Evolutionary conservation across 371 early-diverging fungal genomes (phyloP), one percentile per base, ranked within the genome.

Genomic region (Dentiscutata heterogama): DNA sequence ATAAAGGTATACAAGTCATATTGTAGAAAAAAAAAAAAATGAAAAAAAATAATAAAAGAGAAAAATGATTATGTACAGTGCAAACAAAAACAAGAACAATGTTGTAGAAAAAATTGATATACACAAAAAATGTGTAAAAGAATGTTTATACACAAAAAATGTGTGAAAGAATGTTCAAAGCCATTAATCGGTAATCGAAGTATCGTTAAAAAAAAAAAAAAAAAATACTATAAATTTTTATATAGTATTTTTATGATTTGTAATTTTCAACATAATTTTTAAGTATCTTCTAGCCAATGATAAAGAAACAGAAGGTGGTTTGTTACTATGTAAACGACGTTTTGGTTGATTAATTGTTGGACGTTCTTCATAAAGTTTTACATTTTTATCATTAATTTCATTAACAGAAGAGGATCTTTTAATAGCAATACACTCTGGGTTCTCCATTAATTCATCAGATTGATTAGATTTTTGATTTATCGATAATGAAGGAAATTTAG

Each of bases 321-420:
- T 51, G 25, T n/a, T 73, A 22, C 18, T 31, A 73, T 73, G 54
- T 20, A n/a, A 6, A 10, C 25, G 35, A 73, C 74, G 74, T 20
- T 27, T 20, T 53, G 4, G 74, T 73, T 73, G 74, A 73, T 29
- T 10, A 31, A 73, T 18, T 54, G n/a, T 31, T 31, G 74, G 74
- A 20, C 74, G 27, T 11, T 73, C 74, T 25, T 54, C n/a, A 73
- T 11, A 25, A 27, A 73, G 42, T 53, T 31, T 73, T 18, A 73
- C 25, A 73, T 73, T 73, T 54, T 56, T 73, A 18, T 73, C 74
- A 16, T 56, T 31, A 4, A 51, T 7, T 31, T 29, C 29, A 31
- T 35, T 11, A 61, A 61, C 2, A 8, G 31, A 31, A 31, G 31
- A 18, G 18, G 14, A 65, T 14, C 18, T 65, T 27, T 65, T 18